Evolutionary conservation across 2,329 filamentous ascomycete species (phyloP).

Genomic region (Exophiala spinifera): DNA sequence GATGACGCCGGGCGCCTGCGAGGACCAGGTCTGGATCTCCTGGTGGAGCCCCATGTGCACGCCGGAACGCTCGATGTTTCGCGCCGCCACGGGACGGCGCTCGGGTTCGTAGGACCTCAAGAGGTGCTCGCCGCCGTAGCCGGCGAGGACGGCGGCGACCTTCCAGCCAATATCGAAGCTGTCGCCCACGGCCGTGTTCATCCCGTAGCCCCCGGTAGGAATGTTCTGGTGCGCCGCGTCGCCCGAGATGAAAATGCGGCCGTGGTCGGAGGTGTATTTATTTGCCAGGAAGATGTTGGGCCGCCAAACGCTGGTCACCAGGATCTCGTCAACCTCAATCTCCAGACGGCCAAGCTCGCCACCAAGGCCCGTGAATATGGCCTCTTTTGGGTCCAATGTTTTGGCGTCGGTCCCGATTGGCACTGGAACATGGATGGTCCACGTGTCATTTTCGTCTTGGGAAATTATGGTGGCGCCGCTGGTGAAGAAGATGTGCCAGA

Average conservation of each 20-base stretch:
- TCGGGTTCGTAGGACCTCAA: too few relatives aligned
- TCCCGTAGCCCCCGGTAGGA: slow-evolving; percentile 56
- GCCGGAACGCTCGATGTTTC: slow-evolving; percentile 29
- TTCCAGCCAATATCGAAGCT: slow-evolving; percentile 53
- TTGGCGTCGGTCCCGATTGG: slow-evolving; percentile 21
- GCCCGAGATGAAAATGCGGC: too few relatives aligned
- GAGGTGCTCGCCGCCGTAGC: too few relatives aligned
- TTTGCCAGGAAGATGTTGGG: slow-evolving; percentile 33
- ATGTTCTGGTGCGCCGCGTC: slow-evolving; percentile 60
- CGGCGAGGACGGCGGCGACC: too few relatives aligned
- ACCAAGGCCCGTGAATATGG: slow-evolving; percentile 31
- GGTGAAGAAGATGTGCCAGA: slow-evolving; percentile 36
- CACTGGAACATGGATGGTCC: slow-evolving; percentile 32
- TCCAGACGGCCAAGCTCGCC: slow-evolving; percentile 18
- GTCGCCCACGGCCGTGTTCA: slow-evolving; percentile 59
- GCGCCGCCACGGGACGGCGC: too few relatives aligned
- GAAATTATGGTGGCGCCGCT: slow-evolving; percentile 31
- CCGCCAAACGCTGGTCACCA: slow-evolving; percentile 32
- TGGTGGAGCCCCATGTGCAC: slow-evolving; percentile 28
- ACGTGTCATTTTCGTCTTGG: slow-evolving; percentile 37
- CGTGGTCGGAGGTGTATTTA: too few relatives aligned
- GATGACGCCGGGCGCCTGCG: too few relatives aligned
- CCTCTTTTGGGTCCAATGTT: slow-evolving; percentile 28
- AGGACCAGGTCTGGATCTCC: too few relatives aligned
- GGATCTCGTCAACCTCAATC: slow-evolving; percentile 37